phyloP scores from a whole-genome alignment of 73 alveolate genomes.

The Durusdinium trenchii region DNA sequence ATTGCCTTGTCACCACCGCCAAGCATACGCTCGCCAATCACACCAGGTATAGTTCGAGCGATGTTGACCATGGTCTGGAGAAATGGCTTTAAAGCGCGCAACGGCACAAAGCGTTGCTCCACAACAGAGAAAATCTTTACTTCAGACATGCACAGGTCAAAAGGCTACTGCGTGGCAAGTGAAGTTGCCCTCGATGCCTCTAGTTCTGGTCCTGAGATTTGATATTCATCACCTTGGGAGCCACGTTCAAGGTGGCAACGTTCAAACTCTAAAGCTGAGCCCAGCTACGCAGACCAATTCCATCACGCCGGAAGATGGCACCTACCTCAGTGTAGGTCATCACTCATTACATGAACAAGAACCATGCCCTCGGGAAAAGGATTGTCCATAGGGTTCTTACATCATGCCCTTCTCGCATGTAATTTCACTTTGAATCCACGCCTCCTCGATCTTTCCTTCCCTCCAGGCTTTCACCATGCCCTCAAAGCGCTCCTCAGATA shows the following conservation, averaged over 20 bases:
- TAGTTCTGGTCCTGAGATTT: conserved; percentile 81
- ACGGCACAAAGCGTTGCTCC: neutral
- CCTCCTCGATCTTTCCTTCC: conserved; percentile 77
- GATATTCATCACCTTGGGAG: conserved; percentile 69
- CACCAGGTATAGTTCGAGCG: conserved; percentile 91
- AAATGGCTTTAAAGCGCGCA: neutral
- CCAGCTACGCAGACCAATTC: conserved; percentile 64
- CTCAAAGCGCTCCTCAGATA: conserved; percentile 80
- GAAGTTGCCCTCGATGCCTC: conserved; percentile 10
- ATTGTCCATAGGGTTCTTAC: too few relatives aligned
- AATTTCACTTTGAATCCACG: neutral
- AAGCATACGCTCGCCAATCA: conserved; percentile 91
- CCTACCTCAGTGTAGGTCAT: conserved; percentile 12
- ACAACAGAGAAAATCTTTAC: neutral
- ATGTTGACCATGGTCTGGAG: conserved; percentile 85
- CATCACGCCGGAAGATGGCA: conserved; percentile 83
- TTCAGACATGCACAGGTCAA: neutral
- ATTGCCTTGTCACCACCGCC: conserved; percentile 94
- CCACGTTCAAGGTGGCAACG: neutral
- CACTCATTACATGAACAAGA: neutral
- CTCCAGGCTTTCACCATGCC: conserved; percentile 93
- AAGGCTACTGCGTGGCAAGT: neutral
- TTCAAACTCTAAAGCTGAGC: neutral
- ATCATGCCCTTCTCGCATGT: neutral
- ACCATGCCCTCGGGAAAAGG: neutral